phyloP scores from a whole-genome alignment of 257 asterid species.

The Solanum arcanum region DNA sequence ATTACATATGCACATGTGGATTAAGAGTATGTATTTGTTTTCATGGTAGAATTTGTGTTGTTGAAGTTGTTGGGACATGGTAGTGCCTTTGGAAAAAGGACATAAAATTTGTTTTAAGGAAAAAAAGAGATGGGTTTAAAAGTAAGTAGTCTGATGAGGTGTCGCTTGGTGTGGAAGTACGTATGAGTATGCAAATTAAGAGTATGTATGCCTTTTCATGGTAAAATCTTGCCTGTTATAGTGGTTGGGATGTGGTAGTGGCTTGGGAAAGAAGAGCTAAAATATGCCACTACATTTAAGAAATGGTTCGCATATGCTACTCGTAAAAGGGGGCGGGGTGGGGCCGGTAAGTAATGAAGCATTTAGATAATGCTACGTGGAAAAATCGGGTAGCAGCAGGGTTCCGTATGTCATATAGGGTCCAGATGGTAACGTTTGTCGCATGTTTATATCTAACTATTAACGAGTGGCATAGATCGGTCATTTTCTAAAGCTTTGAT shows the following conservation, averaged over 20 bases:
- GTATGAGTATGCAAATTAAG: neutral
- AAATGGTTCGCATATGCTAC: neutral
- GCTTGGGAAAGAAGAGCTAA: neutral
- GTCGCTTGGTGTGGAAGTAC: neutral
- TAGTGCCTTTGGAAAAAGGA: neutral
- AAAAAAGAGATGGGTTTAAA: neutral
- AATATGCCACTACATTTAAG: neutral
- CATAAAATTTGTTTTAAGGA: neutral
- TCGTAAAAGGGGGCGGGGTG: neutral
- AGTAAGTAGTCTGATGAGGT: no score
- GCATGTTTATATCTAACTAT: neutral
- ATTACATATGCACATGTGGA: neutral
- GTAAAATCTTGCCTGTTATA: neutral
- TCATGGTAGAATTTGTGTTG: neutral
- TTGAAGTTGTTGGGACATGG: neutral
- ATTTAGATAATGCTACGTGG: neutral
- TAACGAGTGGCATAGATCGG: neutral
- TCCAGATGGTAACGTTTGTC: neutral
- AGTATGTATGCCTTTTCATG: neutral
- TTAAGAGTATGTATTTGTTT: neutral
- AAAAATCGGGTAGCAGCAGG: neutral
- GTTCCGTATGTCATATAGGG: neutral
- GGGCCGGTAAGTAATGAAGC: neutral
- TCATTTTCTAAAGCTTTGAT: neutral
- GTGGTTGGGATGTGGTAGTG: neutral